phyloP scores from a whole-genome alignment of 495 filamentous ascomycete species.

The Emericellopsis terricola region DNA sequence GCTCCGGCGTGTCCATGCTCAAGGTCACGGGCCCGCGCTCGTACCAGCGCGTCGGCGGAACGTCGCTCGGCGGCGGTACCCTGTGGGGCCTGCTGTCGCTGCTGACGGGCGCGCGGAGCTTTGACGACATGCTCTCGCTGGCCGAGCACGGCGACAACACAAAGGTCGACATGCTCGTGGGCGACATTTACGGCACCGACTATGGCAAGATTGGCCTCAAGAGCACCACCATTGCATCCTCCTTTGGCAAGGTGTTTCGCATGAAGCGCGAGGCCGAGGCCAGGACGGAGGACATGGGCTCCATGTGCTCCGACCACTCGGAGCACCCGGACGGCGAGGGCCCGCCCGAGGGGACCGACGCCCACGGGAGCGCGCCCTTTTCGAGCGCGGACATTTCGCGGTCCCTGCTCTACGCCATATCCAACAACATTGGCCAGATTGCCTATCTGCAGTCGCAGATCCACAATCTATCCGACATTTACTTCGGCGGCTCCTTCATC shows the following conservation, averaged over 20 bases:
- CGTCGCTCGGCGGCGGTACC: conserved; percentile 85
- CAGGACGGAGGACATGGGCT: conserved; percentile 56
- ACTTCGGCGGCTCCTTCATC: conserved; percentile 95
- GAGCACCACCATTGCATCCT: conserved; percentile 82
- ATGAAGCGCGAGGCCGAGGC: conserved; percentile 60
- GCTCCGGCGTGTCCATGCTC: conserved; percentile 97
- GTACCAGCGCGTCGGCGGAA: conserved; percentile 82
- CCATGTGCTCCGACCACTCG: conserved; percentile 29
- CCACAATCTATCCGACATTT: conserved; percentile 77
- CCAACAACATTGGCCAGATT: conserved; percentile 97
- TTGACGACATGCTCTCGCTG: conserved; percentile 90
- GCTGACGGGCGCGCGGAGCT: conserved; percentile 73
- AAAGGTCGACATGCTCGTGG: conserved; percentile 90
- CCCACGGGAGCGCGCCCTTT: conserved; percentile 15
- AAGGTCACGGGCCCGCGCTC: conserved; percentile 80
- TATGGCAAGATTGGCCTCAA: conserved; percentile 92
- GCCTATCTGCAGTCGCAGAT: conserved; percentile 90
- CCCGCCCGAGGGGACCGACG: background rate
- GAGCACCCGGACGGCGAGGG: conserved; percentile 6
- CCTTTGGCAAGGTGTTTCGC: conserved; percentile 89
- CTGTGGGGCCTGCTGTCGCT: conserved; percentile 88
- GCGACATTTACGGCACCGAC: conserved; percentile 93
- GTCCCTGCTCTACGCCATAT: conserved; percentile 59
- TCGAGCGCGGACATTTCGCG: conserved; percentile 31
- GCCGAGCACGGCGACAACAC: conserved; percentile 87